Conservation (phyloP, 176 grass and related monocot species). For the Tillandsia leiboldiana region DNA sequence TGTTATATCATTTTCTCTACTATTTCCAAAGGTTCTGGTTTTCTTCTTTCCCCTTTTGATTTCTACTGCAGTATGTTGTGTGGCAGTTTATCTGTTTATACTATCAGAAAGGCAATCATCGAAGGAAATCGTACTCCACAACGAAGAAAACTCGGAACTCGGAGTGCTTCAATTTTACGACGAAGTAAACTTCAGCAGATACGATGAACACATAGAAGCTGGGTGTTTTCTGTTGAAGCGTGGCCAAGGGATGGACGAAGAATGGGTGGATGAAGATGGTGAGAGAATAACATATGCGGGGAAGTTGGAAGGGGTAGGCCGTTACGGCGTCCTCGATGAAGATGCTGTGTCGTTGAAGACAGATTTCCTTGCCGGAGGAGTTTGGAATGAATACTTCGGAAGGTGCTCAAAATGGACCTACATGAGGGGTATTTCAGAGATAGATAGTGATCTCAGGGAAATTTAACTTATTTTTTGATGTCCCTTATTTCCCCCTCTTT, state of each 20-base stretch:
- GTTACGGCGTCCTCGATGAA: conserved; percentile 19
- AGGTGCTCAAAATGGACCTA: conserved; percentile 47
- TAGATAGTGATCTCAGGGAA: background rate
- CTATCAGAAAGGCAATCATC: conserved; percentile 19
- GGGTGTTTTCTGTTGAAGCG: conserved; percentile 36
- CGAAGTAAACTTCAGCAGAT: conserved; percentile 37
- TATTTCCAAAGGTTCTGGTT: conserved; percentile 21
- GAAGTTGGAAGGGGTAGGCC: conserved; percentile 12
- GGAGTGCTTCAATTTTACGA: conserved; percentile 34
- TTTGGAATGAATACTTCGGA: conserved; percentile 50
- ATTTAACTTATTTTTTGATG: background rate
- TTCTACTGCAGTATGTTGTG: conserved; percentile 39
- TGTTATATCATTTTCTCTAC: background rate
- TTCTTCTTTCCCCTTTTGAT: conserved; percentile 48
- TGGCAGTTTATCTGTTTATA: conserved; percentile 22
- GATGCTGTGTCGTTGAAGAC: conserved; percentile 32
- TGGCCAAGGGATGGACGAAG: conserved; percentile 6
- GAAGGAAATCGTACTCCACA: conserved; percentile 31
- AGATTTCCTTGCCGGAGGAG: conserved; percentile 33
- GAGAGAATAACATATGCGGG: conserved; percentile 42
- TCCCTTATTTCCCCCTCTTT: background rate
- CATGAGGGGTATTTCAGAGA: background rate
- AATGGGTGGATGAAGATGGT: conserved; percentile 21
- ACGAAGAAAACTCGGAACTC: conserved; percentile 19
- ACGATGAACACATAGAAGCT: conserved; percentile 13